Evolutionary conservation across 129 eudicot genomes (phyloP), one percentile per base, ranked within the genome.

Genomic region (Tagetes erecta): DNA sequence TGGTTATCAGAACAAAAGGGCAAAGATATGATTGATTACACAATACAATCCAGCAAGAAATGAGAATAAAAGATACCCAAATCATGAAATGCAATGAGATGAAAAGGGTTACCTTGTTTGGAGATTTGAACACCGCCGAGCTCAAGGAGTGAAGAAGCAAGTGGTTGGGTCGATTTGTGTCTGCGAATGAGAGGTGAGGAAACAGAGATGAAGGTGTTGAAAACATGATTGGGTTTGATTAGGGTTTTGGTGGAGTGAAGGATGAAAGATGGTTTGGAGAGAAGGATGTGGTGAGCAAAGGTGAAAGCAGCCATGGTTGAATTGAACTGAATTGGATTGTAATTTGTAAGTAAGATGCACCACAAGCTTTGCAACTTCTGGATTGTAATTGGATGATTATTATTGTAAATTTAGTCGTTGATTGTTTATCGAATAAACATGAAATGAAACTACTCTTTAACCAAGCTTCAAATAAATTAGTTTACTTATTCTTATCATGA

Each of bases 121-220:
- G 89, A 70, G 73, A 92, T 74, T 63, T 88, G 76, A 65, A 88
- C 81, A n/a, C 93, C 96, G 12, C 97, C 97, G 39, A 89, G 86
- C 40, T 92, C 89, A 60, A 92, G 82, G 74, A 81, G 84, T 10
- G 97, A 86, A 74, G 84, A 79, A 20, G 77, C 62, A 4, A 63
- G 7, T 10, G 78, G 36, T 52, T 74, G 83, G 45, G 85, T 69
- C 84, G 80, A 76, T 71, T 87, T 85, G 71, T 75, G 59, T 44
- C 81, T 69, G 74, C 77, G 84, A 62, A 55, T 11, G 10, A 36
- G 55, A 8, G 85, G 73, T 12, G 92, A 30, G 8, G 79, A 56
- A 3, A 75, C 70, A 5, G 87, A 73, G 46, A 81, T n/a, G 49
- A 83, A 70, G 76, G 47, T 57, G 62, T 35, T 50, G 67, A 78